Base-by-base conservation (phyloP, 176 grass and related monocot genomes). In the Metroxylon sagu region DNA sequence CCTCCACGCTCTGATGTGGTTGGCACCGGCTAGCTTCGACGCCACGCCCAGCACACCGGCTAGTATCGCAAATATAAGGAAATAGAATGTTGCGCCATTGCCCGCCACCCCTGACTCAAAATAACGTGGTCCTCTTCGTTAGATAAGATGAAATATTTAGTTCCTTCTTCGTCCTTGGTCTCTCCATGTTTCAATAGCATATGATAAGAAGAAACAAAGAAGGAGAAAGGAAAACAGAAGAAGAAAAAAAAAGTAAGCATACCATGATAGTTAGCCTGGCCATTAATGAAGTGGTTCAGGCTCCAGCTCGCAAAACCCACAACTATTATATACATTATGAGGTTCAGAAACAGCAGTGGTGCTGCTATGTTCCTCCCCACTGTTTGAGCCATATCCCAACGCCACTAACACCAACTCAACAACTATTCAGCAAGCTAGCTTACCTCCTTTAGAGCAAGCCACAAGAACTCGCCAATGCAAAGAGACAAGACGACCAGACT, bases 261-360 rank as follows among this genome's bases (percentile, higher is more conserved):
- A 68, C 65, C 65, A 26, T 52, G 65, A 4, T 68, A 3, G 17
- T 68, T 31, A 25, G 52, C 10, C 35, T 84, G 50, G 25, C 89
- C 84, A 65, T 95, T 82, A 54, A 95, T 94, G 84, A 76, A 82
- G 74, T 94, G 84, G 67, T 94, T 94, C 60, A 94, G 68, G 71
- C 85, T 84, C 84, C 89, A 88, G 76, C 84, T 88, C 30, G 81
- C 84, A 61, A 84, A 84, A 27, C 78, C 81, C 50, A 88, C 30
- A 25, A 94, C 84, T 50, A 84, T 27, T n/a, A 88, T 21, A 64
- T 94, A 94, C 80, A 88, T 78, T 63, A 94, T 64, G 6, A 88
- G 74, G 73, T 94, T 94, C 16, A 94, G 65, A 50, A 94, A 83
- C 74, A 94, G 14, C 14, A 94, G 82, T 16, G 89, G 89, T 30